Evolutionary conservation across 331 rosid genomes (phyloP).

Genomic region (Pyracantha coccinea): DNA sequence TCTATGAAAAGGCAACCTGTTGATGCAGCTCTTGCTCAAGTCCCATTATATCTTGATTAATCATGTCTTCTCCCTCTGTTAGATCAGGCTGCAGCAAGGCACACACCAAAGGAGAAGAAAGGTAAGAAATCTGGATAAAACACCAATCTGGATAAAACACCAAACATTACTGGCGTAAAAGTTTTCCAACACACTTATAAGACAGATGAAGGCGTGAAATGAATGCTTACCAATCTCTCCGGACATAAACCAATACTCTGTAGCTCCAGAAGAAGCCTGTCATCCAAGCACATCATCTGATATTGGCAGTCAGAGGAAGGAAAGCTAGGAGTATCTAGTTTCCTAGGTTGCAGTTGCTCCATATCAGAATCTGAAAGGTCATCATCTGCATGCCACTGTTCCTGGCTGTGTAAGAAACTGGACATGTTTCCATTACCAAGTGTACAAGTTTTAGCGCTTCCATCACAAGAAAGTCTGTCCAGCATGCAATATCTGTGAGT

Average conservation of each 20-base stretch:
- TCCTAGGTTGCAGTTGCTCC: conserved; percentile 52
- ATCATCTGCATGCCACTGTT: conserved; percentile 67
- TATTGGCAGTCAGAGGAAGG: conserved; percentile 56
- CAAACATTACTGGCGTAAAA: conserved; percentile 6
- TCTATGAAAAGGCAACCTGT: conserved; percentile 45
- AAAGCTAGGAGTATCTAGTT: conserved; percentile 29
- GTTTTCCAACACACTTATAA: conserved; percentile 8
- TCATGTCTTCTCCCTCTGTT: conserved; percentile 66
- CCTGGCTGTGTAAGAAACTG: conserved; percentile 50
- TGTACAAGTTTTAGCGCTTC: conserved; percentile 50
- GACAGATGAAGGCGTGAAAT: conserved; percentile 12
- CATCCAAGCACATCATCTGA: conserved; percentile 73
- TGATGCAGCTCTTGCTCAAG: conserved; percentile 52
- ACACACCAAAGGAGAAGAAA: conserved; percentile 6
- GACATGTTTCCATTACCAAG: conserved; percentile 49
- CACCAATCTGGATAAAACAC: background rate
- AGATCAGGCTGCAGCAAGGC: conserved; percentile 68
- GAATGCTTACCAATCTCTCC: conserved; percentile 59
- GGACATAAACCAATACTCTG: conserved; percentile 84
- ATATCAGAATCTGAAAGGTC: conserved; percentile 56
- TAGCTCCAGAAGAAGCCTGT: conserved; percentile 77
- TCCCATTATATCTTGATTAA: conserved; percentile 60
- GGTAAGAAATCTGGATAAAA: background rate
- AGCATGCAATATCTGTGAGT: conserved; percentile 30
- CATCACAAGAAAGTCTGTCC: conserved; percentile 68